These are phyloP conservation scores for Fusarium pseudocircinatum DNA, from an alignment of 2,329 filamentous ascomycete species.

Conservation along the genomic window DNA sequence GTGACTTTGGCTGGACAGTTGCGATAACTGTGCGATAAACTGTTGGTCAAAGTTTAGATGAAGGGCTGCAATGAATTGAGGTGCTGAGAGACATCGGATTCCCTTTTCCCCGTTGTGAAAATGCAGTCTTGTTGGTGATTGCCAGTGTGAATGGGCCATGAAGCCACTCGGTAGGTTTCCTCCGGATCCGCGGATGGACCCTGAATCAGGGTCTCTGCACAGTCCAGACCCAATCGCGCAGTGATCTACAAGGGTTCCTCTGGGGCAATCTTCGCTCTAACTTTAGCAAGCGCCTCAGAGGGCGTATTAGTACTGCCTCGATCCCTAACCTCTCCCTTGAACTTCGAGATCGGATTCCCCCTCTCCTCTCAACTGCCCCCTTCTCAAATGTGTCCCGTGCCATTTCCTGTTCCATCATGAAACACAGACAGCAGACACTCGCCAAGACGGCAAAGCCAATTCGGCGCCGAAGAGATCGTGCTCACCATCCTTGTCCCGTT, in stretches of 20 bases:
- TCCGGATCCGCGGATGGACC: slow-evolving; percentile 23
- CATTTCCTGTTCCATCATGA: not conserved
- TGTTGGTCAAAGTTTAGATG: not conserved
- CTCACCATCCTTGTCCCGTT: not conserved
- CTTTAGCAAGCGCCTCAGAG: not conserved
- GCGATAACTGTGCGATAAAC: not conserved
- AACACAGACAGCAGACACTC: slow-evolving; percentile 5
- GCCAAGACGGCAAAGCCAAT: not conserved
- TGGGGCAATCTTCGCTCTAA: not conserved
- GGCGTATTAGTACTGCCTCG: slow-evolving; percentile 18
- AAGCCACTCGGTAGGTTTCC: not conserved
- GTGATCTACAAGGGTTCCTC: slow-evolving; percentile 10
- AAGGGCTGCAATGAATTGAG: not conserved
- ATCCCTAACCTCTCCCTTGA: slow-evolving; percentile 9
- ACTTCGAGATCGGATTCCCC: not conserved
- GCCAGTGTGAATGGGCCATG: not conserved
- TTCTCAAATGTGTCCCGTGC: not conserved
- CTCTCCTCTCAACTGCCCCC: not conserved
- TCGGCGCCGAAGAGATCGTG: slow-evolving; percentile 7
- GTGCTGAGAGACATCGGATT: not conserved
- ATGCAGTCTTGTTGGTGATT: not conserved
- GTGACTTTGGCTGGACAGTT: not conserved
- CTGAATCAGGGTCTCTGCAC: slow-evolving; percentile 23
- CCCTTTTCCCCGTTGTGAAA: not conserved
- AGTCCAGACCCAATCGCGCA: not conserved